phyloP scores from a whole-genome alignment of 2,329 filamentous ascomycete species.

The Cladobotryum mycophilum region DNA sequence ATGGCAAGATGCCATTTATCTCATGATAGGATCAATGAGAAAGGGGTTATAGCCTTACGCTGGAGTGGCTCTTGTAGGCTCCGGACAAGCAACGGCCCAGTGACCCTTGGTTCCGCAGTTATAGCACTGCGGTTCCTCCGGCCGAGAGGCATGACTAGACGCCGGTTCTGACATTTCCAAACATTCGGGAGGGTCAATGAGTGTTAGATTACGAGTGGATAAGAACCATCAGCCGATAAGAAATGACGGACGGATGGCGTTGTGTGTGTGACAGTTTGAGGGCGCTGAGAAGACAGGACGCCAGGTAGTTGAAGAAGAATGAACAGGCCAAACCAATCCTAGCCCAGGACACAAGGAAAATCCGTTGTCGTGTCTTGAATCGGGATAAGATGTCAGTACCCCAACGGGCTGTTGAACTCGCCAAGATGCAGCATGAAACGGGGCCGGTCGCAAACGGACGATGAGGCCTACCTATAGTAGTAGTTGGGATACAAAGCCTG shows the following conservation, averaged over 20 bases:
- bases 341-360: not conserved
- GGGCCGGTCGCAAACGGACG: slow-evolving; percentile 3
- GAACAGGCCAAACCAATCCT: not conserved
- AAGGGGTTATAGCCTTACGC: slow-evolving; percentile 37
- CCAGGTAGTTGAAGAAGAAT: not conserved
- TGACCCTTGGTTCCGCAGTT: slow-evolving; percentile 48
- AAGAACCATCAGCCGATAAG: not conserved
- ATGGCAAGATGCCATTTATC: not conserved
- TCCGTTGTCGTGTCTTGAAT: too few species aligned
- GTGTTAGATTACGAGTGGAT: not conserved
- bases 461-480: slow-evolving; percentile 9
- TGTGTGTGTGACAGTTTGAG: too few species aligned
- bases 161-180: slow-evolving; percentile 25
- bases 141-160: slow-evolving; percentile 22
- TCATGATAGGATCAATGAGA: not conserved
- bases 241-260: not conserved
- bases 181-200: not conserved
- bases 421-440: not conserved
- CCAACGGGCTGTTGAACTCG: not conserved
- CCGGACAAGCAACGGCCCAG: slow-evolving; percentile 48
- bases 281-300: too few species aligned
- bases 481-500: slow-evolving; percentile 8
- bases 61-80: slow-evolving; percentile 41
- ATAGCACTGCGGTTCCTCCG: slow-evolving; percentile 41
- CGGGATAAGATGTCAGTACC: not conserved